Evolutionary conservation across 2,329 filamentous ascomycete species (phyloP).

Genomic region (Colletotrichum chlorophyti): DNA sequence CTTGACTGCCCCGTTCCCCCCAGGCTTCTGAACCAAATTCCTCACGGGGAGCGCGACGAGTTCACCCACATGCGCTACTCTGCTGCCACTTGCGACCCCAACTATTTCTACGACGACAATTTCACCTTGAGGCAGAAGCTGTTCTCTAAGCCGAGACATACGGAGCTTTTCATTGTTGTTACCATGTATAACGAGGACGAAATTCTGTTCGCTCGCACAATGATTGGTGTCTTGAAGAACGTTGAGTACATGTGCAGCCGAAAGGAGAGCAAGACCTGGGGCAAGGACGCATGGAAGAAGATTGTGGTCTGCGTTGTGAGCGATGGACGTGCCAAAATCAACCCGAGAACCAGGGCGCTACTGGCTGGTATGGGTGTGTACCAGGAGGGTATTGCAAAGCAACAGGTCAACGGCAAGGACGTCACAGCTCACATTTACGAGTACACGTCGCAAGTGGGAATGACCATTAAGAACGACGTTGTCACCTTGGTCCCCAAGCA

Average conservation of each 20-base stretch:
- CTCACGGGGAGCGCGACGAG: conserved; percentile 91
- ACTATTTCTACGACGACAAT: conserved; percentile 84
- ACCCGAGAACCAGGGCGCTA: conserved; percentile 86
- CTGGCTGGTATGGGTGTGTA: conserved; percentile 95
- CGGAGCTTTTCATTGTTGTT: conserved; percentile 93
- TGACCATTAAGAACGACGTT: conserved; percentile 89
- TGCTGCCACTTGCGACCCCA: conserved; percentile 91
- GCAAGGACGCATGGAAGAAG: conserved; percentile 99
- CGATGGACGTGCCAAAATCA: conserved; percentile 97
- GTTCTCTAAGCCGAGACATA: conserved; percentile 90
- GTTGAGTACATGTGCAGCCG: conserved; percentile 97
- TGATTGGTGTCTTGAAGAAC: conserved; percentile 98
- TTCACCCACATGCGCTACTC: conserved; percentile 93
- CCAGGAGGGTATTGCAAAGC: conserved; percentile 97
- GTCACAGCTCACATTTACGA: conserved; percentile 98
- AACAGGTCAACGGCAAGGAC: conserved; percentile 95
- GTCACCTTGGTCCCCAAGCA: conserved; percentile 85
- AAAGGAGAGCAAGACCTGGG: conserved; percentile 95
- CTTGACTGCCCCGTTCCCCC: conserved; percentile 96
- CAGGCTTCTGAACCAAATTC: conserved; percentile 83
- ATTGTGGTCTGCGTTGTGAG: conserved; percentile 98
- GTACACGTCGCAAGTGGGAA: conserved; percentile 85
- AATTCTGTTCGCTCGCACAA: conserved; percentile 90
- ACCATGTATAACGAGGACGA: conserved; percentile 99
- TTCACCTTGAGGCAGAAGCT: conserved; percentile 92